phyloP scores from a whole-genome alignment of 2,329 filamentous ascomycete species.

The Cryphonectria carpinicola region DNA sequence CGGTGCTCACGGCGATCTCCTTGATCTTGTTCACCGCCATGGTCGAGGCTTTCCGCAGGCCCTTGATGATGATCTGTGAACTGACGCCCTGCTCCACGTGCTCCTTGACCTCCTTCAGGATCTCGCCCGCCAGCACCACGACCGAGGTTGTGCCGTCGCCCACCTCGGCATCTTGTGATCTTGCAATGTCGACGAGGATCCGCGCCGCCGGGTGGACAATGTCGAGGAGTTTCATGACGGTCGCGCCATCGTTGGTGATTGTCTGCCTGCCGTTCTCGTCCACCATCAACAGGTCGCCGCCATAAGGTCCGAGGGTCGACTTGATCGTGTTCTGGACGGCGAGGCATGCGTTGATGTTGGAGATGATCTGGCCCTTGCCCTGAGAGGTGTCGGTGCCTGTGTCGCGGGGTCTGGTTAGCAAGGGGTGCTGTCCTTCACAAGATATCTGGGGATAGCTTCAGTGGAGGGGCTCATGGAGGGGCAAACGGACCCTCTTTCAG shows the following conservation, averaged over 20 bases:
- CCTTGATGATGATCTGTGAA: conserved; percentile 97
- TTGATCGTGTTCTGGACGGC: conserved; percentile 96
- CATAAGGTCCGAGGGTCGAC: conserved; percentile 93
- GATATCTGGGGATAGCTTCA: conserved; percentile 28
- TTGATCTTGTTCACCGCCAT: conserved; percentile 99
- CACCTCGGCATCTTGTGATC: conserved; percentile 98
- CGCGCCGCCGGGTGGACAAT: conserved; percentile 97
- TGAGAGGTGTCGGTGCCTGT: conserved; percentile 95
- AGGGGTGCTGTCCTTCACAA: neutral
- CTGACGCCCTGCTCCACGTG: conserved; percentile 96
- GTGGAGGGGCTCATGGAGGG: conserved; percentile 34
- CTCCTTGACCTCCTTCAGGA: conserved; percentile 95
- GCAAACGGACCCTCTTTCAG: conserved; percentile 84
- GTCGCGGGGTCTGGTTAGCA: conserved; percentile 31
- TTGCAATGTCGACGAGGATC: conserved; percentile 96
- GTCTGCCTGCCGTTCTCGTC: conserved; percentile 95
- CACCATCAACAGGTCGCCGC: conserved; percentile 93
- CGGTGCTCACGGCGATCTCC: conserved; percentile 89
- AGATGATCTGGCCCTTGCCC: conserved; percentile 93
- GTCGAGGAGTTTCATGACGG: conserved; percentile 99
- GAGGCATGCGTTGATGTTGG: conserved; percentile 98
- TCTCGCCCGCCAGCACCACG: conserved; percentile 95
- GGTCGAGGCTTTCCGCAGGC: conserved; percentile 79
- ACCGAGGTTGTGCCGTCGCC: conserved; percentile 98
- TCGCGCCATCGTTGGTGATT: conserved; percentile 98